phyloP scores from a whole-genome alignment of 192 early-diverging fungal genomes.

The Rhizoclosmatium globosum region DNA sequence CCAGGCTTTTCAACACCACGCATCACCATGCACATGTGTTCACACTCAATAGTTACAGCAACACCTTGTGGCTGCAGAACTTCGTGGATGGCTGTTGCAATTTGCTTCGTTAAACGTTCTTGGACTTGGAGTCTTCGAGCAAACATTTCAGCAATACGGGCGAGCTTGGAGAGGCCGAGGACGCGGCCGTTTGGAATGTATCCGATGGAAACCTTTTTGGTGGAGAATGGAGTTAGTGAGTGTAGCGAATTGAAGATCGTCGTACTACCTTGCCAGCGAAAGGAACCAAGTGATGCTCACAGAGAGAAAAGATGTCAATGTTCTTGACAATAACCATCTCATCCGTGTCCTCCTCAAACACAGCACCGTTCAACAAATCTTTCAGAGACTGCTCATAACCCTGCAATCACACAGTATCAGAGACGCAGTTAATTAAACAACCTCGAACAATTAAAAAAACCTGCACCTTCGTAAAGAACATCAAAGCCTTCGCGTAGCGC shows the following conservation, averaged over 20 bases:
- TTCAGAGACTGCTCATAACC: constrained; percentile 95
- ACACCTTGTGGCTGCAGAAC: constrained; percentile 95
- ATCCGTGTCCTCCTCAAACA: constrained; percentile 99
- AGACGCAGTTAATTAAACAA: background rate
- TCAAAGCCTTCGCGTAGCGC: constrained; percentile 95
- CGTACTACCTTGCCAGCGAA: constrained; percentile 89
- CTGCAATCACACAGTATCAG: background rate
- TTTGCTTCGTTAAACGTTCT: constrained; percentile 98
- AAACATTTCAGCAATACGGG: constrained; percentile 99
- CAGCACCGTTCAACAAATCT: constrained; percentile 91
- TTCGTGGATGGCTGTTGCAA: constrained; percentile 89
- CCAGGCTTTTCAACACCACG: constrained; percentile 97
- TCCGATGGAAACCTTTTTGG: constrained; percentile 83
- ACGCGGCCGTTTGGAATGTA: constrained; percentile 97
- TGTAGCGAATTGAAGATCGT: background rate
- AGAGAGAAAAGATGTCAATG: constrained; percentile 95
- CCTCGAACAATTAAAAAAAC: background rate
- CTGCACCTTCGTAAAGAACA: constrained; percentile 88
- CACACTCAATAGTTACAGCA: constrained; percentile 96
- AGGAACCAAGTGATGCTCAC: constrained; percentile 99
- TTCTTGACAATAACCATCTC: constrained; percentile 99
- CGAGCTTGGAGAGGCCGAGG: constrained; percentile 95
- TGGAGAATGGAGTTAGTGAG: constrained; percentile 1
- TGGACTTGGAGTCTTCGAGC: constrained; percentile 94
- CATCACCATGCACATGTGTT: constrained; percentile 98